Conservation (phyloP, 306 rosid genomes). For the Cucumis hystrix region DNA sequence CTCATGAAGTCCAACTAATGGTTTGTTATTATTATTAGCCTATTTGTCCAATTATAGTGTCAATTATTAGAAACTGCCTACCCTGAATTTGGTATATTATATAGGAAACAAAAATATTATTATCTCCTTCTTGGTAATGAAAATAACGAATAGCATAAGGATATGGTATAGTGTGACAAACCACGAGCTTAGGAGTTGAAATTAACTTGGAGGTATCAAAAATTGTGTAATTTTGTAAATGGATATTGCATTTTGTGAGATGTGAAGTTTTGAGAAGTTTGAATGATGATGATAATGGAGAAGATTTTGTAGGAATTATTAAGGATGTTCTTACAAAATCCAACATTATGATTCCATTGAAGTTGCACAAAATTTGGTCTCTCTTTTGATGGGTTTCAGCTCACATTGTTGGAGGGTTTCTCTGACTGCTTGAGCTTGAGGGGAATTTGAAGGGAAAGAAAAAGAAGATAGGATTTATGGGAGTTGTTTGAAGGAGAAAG, state of each 20-base stretch:
- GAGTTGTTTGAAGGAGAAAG: conserved; percentile 44
- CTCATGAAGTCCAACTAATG: neutral
- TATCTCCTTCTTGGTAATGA: conserved; percentile 43
- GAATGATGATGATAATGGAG: neutral
- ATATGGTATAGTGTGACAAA: conserved; percentile 75
- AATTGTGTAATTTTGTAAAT: conserved; percentile 65
- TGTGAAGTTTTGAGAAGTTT: neutral
- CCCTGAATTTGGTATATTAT: neutral
- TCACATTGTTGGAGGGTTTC: conserved; percentile 51
- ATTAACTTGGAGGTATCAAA: conserved; percentile 23
- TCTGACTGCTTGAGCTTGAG: conserved; percentile 61
- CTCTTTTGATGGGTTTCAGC: conserved; percentile 43
- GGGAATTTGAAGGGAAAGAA: conserved; percentile 36
- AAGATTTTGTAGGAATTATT: neutral
- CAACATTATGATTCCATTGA: conserved; percentile 58
- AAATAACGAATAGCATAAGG: conserved; percentile 59
- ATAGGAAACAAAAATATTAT: neutral
- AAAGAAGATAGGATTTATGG: conserved; percentile 34
- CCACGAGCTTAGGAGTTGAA: conserved; percentile 48
- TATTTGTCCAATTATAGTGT: neutral
- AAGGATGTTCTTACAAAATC: conserved; percentile 18
- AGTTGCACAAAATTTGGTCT: conserved; percentile 57
- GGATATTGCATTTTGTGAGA: conserved; percentile 29
- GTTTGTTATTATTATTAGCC: neutral
- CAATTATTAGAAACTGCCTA: neutral